phyloP scores from a whole-genome alignment of 352 stramenopile genomes.

The Pythium brassicae region DNA sequence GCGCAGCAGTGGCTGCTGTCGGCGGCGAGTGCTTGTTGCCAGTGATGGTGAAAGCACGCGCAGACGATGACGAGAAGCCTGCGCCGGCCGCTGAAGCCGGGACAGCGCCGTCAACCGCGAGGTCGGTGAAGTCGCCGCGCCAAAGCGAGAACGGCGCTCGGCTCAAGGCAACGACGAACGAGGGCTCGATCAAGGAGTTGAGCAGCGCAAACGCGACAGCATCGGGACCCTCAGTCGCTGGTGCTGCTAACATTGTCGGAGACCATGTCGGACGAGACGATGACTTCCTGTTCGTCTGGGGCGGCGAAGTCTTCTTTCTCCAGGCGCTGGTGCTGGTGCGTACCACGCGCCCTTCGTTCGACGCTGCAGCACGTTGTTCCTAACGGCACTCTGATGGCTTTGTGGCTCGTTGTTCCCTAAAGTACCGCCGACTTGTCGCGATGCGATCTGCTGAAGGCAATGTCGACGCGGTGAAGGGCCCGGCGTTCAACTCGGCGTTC shows the following conservation, averaged over 20 bases:
- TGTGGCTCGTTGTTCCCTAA: neutral
- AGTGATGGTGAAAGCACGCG: constrained; percentile 7
- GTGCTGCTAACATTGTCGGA: neutral
- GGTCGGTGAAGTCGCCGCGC: constrained; percentile 27
- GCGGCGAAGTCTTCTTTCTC: constrained; percentile 58
- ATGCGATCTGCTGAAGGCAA: constrained; percentile 8
- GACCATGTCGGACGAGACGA: constrained; percentile 48
- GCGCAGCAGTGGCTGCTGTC: constrained; percentile 18
- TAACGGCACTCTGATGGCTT: neutral
- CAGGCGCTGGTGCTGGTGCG: constrained; percentile 44
- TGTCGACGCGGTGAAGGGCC: constrained; percentile 25
- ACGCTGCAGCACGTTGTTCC: neutral
- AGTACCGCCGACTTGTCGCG: constrained; percentile 34
- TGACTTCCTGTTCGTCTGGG: constrained; percentile 52
- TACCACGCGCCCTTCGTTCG: neutral
- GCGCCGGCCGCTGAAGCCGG: neutral
- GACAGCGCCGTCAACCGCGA: constrained; percentile 23
- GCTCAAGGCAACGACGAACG: constrained; percentile 8
- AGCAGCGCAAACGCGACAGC: neutral
- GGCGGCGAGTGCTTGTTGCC: constrained; percentile 31
- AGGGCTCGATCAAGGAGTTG: neutral
- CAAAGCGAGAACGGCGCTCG: neutral
- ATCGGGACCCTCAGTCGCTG: neutral
- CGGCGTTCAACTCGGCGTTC: constrained; percentile 36
- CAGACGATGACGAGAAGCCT: neutral